Base-by-base conservation (phyloP, 2,329 filamentous ascomycete species). In the Aspergillus calidoustus region DNA sequence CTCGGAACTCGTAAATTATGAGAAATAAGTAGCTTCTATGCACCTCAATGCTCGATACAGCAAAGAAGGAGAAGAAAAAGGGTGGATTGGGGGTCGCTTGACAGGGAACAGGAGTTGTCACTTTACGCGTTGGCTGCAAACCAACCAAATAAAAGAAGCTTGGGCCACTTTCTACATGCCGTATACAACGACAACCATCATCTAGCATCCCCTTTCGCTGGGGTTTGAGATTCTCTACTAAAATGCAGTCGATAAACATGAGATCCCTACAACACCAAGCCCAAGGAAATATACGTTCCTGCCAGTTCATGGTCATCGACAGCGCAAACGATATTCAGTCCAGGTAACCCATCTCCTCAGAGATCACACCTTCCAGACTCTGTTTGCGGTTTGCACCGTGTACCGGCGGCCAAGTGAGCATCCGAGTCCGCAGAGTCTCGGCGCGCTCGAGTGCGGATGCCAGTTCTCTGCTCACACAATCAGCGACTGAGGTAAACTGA, bases 321-420 rank as follows among this genome's bases (percentile, higher is more conserved):
- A 44, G 25, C 8, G 34, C 23, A 49, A 51, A 30, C 23, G 30
- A 48, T 8, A 23, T 54, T 73, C 66, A 86, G 69, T 85, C 83
- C 67, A 85, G 72, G 69, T 82, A 85, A 4, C 84, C 83, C 79
- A 87, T 80, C 70, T 87, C 84, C 63, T 86, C 83, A 62, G 84
- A 82, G 73, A 86, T 79, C n/a, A 86, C 80, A 49, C 79, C 79
- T 30, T 78, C 79, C 47, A 86, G 69, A 0, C 81, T 80, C 56
- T 69, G 77, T 51, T 75, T 72, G 56, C 79, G 73, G 65, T 81
- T 75, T 19, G 76, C 78, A 63, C 78, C 79, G 64, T 81, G 79
- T 11, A 79, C 75, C 13, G 83, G 83, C 41, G 84, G 84, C 83
- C 84, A 86, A 28, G 69, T 63, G 61, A 77, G 78, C 61, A 79